Base-by-base conservation (phyloP, 2,329 filamentous ascomycete genomes). In the Xylaria sp. region DNA sequence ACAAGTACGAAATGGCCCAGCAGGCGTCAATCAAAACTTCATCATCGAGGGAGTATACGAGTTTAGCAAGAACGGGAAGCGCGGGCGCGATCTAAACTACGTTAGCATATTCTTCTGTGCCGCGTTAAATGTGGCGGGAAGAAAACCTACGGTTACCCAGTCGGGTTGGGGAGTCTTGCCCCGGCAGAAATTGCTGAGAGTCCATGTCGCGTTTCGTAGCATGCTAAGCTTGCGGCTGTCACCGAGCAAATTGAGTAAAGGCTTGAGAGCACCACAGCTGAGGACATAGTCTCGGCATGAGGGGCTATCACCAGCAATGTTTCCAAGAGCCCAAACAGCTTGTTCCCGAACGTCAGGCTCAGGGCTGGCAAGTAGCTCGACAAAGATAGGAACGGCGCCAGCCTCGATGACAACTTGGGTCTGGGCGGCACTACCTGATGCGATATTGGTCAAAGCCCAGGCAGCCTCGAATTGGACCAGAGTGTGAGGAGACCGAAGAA, bases 171-270 rank as follows among this genome's bases (percentile, higher is more conserved):
- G 96, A 9, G 95, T 98, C 89, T 99, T 99, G 84, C 96, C 96
- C 86, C 96, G 93, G 86, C 96, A 99, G 85, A 99, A 99, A 87
- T 99, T 99, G 88, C 96, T 98, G 66, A 99, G 86, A 53, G 96
- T 99, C 96, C 96, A 99, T 27, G 96, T 99, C 42, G 96, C 96
- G 81, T 99, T 99, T 75, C 96, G 90, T 61, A 99, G 91, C 96
- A 99, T 99, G 88, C 94, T 98, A 67, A 99, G 86, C 87, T 99
- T 99, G 78, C 96, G 94, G 85, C 96, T 98, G 82, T 99, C 96
- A 63, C 95, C 95, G 66, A 99, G 90, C 53, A 99, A 88, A 78
- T 90, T 89, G 66, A 99, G 89, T 66, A 99, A 88, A 61, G 96
- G 96, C 81, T 93, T 93, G 61, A 99, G 89, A 71, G 96, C 96